Conservation (phyloP, 768 basidiomycete genomes). For the Suillus subaureus region DNA sequence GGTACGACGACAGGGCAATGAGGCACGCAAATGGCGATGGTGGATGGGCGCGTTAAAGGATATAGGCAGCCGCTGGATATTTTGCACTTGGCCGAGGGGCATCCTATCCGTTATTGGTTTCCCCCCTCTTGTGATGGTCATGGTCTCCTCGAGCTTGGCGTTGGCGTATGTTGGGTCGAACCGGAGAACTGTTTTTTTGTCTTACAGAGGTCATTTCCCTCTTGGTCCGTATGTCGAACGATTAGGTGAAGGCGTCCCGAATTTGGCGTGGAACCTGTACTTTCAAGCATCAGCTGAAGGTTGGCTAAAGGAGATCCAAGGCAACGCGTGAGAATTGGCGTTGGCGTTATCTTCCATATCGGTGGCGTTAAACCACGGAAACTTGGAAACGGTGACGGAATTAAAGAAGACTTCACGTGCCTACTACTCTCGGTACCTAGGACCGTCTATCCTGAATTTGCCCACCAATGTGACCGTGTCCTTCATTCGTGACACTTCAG, state of each 20-base stretch:
- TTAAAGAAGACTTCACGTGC: constrained; percentile 3
- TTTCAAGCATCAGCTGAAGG: constrained; percentile 3
- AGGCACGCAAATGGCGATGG: constrained; percentile 79
- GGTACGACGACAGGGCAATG: constrained; percentile 73
- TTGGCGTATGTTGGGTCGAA: constrained; percentile 39
- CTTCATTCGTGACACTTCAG: background rate
- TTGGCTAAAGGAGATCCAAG: background rate
- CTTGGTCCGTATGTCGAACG: constrained; percentile 37
- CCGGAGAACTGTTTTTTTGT: constrained; percentile 41
- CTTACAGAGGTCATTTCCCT: constrained; percentile 37
- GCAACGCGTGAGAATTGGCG: constrained; percentile 1
- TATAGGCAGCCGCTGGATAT: constrained; percentile 35
- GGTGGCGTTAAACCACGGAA: background rate
- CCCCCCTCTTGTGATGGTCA: constrained; percentile 54
- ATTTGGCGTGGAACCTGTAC: constrained; percentile 18
- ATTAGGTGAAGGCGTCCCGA: constrained; percentile 35
- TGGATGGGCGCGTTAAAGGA: constrained; percentile 72
- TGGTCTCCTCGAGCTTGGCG: constrained; percentile 42
- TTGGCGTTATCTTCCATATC: background rate
- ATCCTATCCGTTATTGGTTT: constrained; percentile 36
- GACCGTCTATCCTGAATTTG: background rate
- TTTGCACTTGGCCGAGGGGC: constrained; percentile 32
- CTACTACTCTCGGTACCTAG: background rate
- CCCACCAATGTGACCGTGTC: constrained; percentile 1
- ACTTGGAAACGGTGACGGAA: constrained; percentile 2